These are phyloP conservation scores for Platanthera guangdongensis DNA, from an alignment of 106 monocot species.

Conservation along the genomic window DNA sequence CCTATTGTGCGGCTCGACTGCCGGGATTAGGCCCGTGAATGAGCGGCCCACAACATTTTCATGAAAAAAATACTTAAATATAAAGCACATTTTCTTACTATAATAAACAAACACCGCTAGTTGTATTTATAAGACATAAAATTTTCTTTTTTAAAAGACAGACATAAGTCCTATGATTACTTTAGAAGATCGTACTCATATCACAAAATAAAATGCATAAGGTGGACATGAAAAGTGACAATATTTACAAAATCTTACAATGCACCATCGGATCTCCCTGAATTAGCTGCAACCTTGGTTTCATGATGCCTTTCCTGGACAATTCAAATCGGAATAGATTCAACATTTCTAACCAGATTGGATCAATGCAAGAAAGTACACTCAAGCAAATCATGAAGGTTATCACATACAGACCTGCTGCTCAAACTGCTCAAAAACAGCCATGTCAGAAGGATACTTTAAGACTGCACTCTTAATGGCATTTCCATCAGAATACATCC, in stretches of 20 bases:
- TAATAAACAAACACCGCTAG: no score
- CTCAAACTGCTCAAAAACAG: slow-evolving; percentile 69
- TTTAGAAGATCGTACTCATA: no score
- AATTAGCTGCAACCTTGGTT: slow-evolving; percentile 17
- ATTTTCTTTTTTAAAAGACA: no score
- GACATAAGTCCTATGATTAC: no score
- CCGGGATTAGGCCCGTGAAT: no score
- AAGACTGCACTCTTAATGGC: slow-evolving; percentile 13
- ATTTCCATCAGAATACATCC: slow-evolving; percentile 12
- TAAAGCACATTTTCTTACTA: no score
- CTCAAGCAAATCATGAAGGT: not conserved
- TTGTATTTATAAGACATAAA: no score
- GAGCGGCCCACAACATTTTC: no score
- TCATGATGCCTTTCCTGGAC: slow-evolving; percentile 17
- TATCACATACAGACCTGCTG: slow-evolving; percentile 29
- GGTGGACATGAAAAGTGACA: not conserved
- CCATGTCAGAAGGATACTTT: slow-evolving; percentile 28
- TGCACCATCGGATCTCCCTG: slow-evolving; percentile 13
- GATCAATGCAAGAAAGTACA: not conserved
- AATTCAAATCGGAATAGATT: not conserved
- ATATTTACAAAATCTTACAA: slow-evolving; percentile 27
- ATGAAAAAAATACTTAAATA: no score
- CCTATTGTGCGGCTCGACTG: no score
- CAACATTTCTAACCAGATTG: not conserved
- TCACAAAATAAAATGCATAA: not conserved